A percentile compares a stretch with the other conserved stretches of the same genome.
These are phyloP conservation scores for Chlamydomonas sp. DNA, from an alignment of 139 green algal genomes.

Conservation along the genomic window DNA sequence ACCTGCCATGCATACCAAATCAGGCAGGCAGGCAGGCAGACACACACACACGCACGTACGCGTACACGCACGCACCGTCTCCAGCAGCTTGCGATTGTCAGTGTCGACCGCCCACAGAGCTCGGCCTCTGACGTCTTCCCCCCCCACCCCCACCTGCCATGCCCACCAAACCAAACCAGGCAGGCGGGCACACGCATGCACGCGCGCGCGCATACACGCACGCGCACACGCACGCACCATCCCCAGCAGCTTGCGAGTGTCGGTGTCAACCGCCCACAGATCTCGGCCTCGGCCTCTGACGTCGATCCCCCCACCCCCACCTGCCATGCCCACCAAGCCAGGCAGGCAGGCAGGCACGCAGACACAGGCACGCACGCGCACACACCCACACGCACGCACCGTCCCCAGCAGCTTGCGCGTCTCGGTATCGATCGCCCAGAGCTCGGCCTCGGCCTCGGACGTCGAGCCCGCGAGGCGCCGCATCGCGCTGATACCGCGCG, in stretches of 20 bases:
- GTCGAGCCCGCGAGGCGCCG: conserved; percentile 40
- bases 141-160: not conserved
- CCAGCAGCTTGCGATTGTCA: conserved; percentile 9
- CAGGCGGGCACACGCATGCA: conserved; percentile 19
- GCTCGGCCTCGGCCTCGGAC: not conserved
- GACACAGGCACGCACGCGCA: not conserved
- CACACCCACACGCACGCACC: not conserved
- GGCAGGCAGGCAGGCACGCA: conserved; percentile 6
- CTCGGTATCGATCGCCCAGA: not conserved
- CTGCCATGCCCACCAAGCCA: no score
- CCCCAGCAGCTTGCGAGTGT: no score
- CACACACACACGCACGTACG: no score
- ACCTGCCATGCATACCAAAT: conserved; percentile 50
- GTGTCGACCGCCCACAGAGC: conserved; percentile 19
- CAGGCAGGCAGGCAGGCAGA: no score
- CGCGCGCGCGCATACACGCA: conserved; percentile 30
- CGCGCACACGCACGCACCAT: no score
- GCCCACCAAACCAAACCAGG: conserved; percentile 7
- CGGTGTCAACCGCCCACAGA: conserved; percentile 43
- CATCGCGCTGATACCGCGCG: conserved; percentile 49
- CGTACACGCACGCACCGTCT: no score
- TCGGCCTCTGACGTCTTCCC: conserved; percentile 15
- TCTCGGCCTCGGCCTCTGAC: conserved; percentile 9
- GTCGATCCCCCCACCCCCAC: no score
- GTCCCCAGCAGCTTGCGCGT: not conserved